phyloP scores from a whole-genome alignment of 176 grass and related monocot genomes.

The Eremochloa ophiuroides region DNA sequence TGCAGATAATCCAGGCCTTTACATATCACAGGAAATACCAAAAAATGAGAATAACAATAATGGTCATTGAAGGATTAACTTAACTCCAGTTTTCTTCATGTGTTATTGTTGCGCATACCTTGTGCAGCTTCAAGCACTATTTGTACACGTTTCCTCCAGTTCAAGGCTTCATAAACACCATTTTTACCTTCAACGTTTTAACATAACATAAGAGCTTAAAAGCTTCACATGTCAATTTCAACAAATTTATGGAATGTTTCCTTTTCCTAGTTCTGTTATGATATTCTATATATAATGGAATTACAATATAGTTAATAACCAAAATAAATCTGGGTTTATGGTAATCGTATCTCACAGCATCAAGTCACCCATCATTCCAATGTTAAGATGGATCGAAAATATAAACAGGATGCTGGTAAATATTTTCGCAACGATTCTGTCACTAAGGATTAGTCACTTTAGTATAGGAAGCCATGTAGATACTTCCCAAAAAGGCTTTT shows the following conservation, averaged over 20 bases:
- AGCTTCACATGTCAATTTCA: neutral
- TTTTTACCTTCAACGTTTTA: conserved; percentile 10
- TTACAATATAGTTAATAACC: neutral
- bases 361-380: neutral
- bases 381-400: neutral
- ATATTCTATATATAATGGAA: neutral
- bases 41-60: neutral
- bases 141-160: conserved; percentile 17
- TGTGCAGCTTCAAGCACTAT: conserved; percentile 27
- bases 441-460: neutral
- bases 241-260: neutral
- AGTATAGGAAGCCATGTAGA: neutral
- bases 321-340: neutral
- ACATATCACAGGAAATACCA: neutral
- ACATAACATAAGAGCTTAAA: neutral
- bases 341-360: neutral
- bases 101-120: neutral
- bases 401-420: neutral
- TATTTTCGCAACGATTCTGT: neutral
- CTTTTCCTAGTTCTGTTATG: neutral
- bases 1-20: conserved; percentile 57
- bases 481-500: neutral
- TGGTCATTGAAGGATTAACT: neutral
- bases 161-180: neutral
- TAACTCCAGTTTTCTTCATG: neutral